Conservation (phyloP, 2,329 filamentous ascomycete species). For the Chaetomium strumarium region DNA sequence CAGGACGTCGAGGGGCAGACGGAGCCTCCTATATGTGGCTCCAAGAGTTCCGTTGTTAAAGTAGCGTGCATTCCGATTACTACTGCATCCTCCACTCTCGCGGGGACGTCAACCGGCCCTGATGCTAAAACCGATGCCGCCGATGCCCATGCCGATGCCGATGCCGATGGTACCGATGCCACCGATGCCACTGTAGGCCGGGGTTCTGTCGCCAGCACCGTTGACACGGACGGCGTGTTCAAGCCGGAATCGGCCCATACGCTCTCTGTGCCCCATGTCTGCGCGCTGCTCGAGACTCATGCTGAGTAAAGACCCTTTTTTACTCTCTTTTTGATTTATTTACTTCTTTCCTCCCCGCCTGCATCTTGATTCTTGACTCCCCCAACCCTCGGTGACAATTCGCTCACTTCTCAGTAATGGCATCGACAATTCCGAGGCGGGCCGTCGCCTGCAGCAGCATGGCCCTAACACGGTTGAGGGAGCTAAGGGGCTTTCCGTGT, state of each 20-base stretch:
- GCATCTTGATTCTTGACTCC: background rate
- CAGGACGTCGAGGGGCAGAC: conserved; percentile 29
- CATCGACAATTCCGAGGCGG: conserved; percentile 56
- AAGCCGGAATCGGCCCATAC: conserved; percentile 27
- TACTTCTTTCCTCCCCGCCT: background rate
- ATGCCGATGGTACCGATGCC: background rate
- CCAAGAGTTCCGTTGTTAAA: conserved; percentile 19
- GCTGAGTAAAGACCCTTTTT: conserved; percentile 17
- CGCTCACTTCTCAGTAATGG: conserved; percentile 41
- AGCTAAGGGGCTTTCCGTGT: conserved; percentile 64
- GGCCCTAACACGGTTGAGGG: conserved; percentile 67
- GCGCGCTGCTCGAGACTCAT: conserved; percentile 24
- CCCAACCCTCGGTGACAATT: no score
- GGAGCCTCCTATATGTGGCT: conserved; percentile 30
- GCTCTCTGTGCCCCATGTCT: conserved; percentile 22
- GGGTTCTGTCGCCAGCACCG: conserved; percentile 13
- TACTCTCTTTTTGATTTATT: background rate
- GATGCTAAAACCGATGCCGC: background rate
- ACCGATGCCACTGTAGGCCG: conserved; percentile 6
- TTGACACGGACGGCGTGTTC: conserved; percentile 19
- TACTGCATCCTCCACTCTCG: conserved; percentile 21
- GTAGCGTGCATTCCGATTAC: conserved; percentile 8
- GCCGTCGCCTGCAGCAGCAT: conserved; percentile 58
- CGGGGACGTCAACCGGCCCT: conserved; percentile 14
- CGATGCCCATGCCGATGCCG: no score